These are phyloP conservation scores for Babesia ovata DNA, from an alignment of 169 alveolate species.

Conservation along the genomic window DNA sequence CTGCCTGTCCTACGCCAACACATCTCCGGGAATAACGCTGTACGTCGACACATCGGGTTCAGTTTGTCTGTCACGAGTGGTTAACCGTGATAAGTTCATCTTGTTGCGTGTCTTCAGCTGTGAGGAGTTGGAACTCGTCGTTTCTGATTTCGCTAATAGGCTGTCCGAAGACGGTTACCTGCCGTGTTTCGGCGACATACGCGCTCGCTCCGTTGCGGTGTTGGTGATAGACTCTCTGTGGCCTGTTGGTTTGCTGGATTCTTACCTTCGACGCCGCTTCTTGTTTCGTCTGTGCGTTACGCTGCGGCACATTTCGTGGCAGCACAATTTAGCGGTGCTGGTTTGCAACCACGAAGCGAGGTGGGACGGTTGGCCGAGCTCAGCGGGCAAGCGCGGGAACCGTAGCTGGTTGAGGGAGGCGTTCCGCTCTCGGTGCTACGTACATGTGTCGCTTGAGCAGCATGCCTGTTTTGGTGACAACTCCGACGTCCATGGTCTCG, in stretches of 20 bases:
- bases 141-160: constrained; percentile 31
- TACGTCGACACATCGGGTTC: constrained; percentile 63
- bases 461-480: background rate
- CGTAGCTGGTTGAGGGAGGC: constrained; percentile 1
- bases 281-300: constrained; percentile 23
- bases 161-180: constrained; percentile 21
- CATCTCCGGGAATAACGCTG: constrained; percentile 25
- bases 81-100: constrained; percentile 7
- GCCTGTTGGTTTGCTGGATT: constrained; percentile 35
- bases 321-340: constrained; percentile 35
- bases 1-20: constrained; percentile 37
- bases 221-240: constrained; percentile 62
- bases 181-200: background rate
- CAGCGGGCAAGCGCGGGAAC: background rate
- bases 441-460: constrained; percentile 26
- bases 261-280: constrained; percentile 9
- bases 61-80: constrained; percentile 16
- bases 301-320: constrained; percentile 53
- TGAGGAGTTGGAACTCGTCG: constrained; percentile 47
- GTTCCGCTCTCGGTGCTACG: constrained; percentile 25
- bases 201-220: constrained; percentile 47
- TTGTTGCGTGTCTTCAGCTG: constrained; percentile 48
- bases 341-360: constrained; percentile 42
- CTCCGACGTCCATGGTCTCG: background rate
- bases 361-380: background rate